Conservation (phyloP, 2,329 filamentous ascomycete species). For the Aspergillus sp. region DNA sequence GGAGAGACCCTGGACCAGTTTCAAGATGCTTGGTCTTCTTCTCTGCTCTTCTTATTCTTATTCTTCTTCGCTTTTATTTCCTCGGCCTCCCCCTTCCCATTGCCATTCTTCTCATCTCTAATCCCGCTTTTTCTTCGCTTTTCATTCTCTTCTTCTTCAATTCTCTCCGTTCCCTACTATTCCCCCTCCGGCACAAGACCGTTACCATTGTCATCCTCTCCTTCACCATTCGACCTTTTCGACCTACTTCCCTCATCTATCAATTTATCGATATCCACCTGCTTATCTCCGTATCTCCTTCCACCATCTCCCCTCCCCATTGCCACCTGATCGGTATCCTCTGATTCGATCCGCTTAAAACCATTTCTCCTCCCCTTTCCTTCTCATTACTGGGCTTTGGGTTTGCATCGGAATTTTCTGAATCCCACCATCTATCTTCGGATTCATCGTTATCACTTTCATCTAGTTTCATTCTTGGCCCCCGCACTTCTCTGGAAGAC, state of each 20-base stretch:
- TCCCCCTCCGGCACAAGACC: background rate
- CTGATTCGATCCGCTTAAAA: background rate
- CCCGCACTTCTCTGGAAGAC: constrained; percentile 23
- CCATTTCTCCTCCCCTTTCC: background rate
- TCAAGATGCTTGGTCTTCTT: constrained; percentile 21
- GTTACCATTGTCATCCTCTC: background rate
- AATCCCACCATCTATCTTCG: background rate
- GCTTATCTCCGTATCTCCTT: background rate
- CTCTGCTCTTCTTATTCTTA: constrained; percentile 7
- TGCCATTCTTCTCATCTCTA: constrained; percentile 6
- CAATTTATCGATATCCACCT: background rate
- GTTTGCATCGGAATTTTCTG: background rate
- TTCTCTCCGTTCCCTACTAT: constrained; percentile 1
- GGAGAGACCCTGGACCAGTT: constrained; percentile 24
- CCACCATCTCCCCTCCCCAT: background rate
- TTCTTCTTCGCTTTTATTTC: constrained; percentile 4
- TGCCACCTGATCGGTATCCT: background rate
- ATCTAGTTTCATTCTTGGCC: constrained; percentile 4
- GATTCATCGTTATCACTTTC: background rate
- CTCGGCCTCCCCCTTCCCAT: constrained; percentile 9
- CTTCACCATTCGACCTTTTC: background rate
- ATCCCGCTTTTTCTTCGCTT: background rate
- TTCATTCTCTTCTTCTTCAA: constrained; percentile 4
- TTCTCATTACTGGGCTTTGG: background rate
- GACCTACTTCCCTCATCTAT: background rate